A percentile compares a stretch with the other conserved stretches of the same genome.
phyloP scores from a whole-genome alignment of 805 yeast species.

The Wickerhamomyces rabaulensis region DNA sequence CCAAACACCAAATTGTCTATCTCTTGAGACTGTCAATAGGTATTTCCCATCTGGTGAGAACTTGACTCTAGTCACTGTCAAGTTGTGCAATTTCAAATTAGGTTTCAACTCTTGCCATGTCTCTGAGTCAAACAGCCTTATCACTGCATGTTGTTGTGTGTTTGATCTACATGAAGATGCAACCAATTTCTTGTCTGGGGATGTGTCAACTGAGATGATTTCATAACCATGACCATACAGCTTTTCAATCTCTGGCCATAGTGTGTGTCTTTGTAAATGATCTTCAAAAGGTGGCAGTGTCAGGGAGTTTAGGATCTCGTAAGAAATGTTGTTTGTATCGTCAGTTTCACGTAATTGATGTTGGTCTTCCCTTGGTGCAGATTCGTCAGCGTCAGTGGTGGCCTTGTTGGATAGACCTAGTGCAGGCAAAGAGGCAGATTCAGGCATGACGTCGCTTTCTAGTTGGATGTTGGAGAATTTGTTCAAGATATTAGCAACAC shows the following conservation, averaged over 20 bases:
- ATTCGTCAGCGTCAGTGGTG: constrained; percentile 39
- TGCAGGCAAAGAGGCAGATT: constrained; percentile 86
- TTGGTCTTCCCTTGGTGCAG: constrained; percentile 20
- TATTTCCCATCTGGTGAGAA: constrained; percentile 66
- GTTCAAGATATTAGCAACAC: constrained; percentile 59
- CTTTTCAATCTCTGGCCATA: constrained; percentile 95
- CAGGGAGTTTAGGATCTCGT: constrained; percentile 42
- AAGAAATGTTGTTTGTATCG: constrained; percentile 34
- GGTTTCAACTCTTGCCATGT: constrained; percentile 61
- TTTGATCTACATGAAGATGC: constrained; percentile 95
- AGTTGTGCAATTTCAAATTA: constrained; percentile 59
- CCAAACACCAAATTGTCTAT: constrained; percentile 82
- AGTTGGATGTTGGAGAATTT: constrained; percentile 43
- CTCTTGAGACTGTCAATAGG: constrained; percentile 79
- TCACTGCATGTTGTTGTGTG: constrained; percentile 75
- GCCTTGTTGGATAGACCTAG: constrained; percentile 92
- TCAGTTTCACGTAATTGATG: constrained; percentile 27
- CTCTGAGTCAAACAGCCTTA: constrained; percentile 63
- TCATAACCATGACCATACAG: constrained; percentile 98
- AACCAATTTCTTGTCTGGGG: constrained; percentile 55
- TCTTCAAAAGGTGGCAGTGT: constrained; percentile 79
- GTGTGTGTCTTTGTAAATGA: constrained; percentile 81
- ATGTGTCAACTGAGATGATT: constrained; percentile 69
- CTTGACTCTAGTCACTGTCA: constrained; percentile 79
- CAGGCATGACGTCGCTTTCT: constrained; percentile 48